A percentile compares a stretch with the other conserved stretches of the same genome.
These are phyloP conservation scores for Exophiala lecanii-corni DNA, from an alignment of 2,329 filamentous ascomycete genomes.

Conservation along the genomic window DNA sequence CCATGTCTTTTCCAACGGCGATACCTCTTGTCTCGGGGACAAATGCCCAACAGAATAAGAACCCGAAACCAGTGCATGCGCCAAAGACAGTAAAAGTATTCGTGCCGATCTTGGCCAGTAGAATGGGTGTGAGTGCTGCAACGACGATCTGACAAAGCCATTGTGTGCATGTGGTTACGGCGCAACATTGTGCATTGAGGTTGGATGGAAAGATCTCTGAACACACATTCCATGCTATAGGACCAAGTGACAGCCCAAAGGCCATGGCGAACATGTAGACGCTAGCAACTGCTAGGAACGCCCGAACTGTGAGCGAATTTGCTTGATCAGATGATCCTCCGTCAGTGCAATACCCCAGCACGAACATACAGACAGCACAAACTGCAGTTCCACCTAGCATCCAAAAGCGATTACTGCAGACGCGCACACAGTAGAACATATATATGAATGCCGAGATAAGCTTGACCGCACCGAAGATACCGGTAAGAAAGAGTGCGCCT, in stretches of 20 bases:
- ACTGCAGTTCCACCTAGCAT: conserved; percentile 12
- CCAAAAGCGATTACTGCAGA: conserved; percentile 17
- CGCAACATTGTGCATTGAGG: conserved; percentile 14
- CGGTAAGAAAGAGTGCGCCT: conserved; percentile 13
- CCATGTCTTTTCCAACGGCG: conserved; percentile 14
- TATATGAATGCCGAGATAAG: conserved; percentile 10
- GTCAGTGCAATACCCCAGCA: conserved; percentile 11
- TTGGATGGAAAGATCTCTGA: conserved; percentile 17
- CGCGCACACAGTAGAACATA: conserved; percentile 18
- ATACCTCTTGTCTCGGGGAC: conserved; percentile 18
- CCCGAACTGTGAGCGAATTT: conserved; percentile 2
- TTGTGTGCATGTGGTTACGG: conserved; percentile 18
- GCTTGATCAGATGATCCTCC: neutral
- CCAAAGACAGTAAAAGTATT: conserved; percentile 16
- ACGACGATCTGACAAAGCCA: conserved; percentile 20
- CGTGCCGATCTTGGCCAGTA: conserved; percentile 17
- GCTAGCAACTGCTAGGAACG: conserved; percentile 8
- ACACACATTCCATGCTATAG: conserved; percentile 21
- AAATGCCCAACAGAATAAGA: conserved; percentile 11
- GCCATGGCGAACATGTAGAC: conserved; percentile 18
- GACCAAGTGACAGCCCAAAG: conserved; percentile 17
- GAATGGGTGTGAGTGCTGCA: conserved; percentile 12
- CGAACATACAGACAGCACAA: conserved; percentile 15
- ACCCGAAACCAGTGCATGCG: conserved; percentile 4
- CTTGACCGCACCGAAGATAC: conserved; percentile 18